Conservation (phyloP, 2,329 filamentous ascomycete genomes). For the Myrmaecium sp. region DNA sequence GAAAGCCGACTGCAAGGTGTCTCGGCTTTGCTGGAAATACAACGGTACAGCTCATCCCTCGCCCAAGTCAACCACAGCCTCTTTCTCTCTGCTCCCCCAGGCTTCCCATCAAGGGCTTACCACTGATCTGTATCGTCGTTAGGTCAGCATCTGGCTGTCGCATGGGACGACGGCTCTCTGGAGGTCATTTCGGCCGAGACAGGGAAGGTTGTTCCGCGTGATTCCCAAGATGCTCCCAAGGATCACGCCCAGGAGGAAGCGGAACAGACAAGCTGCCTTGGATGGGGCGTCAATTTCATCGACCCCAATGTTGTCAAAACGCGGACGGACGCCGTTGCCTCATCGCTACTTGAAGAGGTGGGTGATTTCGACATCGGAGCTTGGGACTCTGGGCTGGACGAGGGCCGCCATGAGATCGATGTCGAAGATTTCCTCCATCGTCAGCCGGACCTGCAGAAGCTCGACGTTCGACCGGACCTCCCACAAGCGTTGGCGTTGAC, state of each 20-base stretch:
- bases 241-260: constrained; percentile 3
- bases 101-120: constrained; percentile 1
- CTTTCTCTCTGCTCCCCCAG: constrained; percentile 1
- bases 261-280: constrained; percentile 25
- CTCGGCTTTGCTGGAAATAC: constrained; percentile 28
- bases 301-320: constrained; percentile 28
- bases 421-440: constrained; percentile 24
- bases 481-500: constrained; percentile 23
- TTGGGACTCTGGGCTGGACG: constrained; percentile 20
- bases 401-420: constrained; percentile 14
- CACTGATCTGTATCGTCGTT: constrained; percentile 1
- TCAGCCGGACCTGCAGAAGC: constrained; percentile 14
- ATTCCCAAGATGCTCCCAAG: constrained; percentile 8
- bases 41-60: constrained; percentile 16
- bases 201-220: constrained; percentile 61
- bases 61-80: background rate
- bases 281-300: constrained; percentile 39
- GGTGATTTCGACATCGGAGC: too few species aligned
- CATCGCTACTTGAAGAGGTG: too few species aligned
- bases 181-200: constrained; percentile 65
- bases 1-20: constrained; percentile 18
- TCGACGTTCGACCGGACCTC: constrained; percentile 20
- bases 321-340: too few species aligned
- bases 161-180: constrained; percentile 66
- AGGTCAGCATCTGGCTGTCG: constrained; percentile 66